Conservation (phyloP, 2,329 filamentous ascomycete genomes). For the Westerdykella aurantiaca region DNA sequence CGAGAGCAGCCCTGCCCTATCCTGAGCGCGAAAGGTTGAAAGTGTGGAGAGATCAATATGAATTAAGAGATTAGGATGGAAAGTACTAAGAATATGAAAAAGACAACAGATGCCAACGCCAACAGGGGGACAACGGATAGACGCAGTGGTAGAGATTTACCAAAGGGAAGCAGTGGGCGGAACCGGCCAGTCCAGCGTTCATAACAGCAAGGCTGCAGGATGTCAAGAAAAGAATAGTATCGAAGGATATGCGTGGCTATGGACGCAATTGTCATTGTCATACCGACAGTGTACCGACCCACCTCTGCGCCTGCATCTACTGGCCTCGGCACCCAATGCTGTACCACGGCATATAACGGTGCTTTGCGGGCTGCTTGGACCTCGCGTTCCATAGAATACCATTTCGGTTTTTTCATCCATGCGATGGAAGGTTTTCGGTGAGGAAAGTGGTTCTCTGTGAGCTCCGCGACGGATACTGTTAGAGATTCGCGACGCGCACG, state of each 20-base stretch:
- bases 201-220: not conserved
- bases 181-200: too few relatives aligned
- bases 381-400: constrained; percentile 12
- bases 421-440: constrained; percentile 10
- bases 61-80: not conserved
- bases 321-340: constrained; percentile 27
- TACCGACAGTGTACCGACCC: constrained; percentile 11
- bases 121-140: too few relatives aligned
- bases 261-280: constrained; percentile 18
- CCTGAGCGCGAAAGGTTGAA: not conserved
- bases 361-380: constrained; percentile 14
- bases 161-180: too few relatives aligned
- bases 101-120: not conserved
- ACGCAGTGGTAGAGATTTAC: too few relatives aligned
- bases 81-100: not conserved
- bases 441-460: constrained; percentile 16
- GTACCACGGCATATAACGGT: constrained; percentile 18
- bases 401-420: constrained; percentile 13
- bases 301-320: constrained; percentile 2
- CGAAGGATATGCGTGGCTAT: constrained; percentile 15
- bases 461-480: constrained; percentile 24
- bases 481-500: constrained; percentile 30
- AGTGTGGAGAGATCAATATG: not conserved
- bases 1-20: not conserved
- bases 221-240: constrained; percentile 12